Evolutionary conservation across 1,284 basidiomycete genomes (phyloP).

Genomic region (Agroathelia rolfsii): DNA sequence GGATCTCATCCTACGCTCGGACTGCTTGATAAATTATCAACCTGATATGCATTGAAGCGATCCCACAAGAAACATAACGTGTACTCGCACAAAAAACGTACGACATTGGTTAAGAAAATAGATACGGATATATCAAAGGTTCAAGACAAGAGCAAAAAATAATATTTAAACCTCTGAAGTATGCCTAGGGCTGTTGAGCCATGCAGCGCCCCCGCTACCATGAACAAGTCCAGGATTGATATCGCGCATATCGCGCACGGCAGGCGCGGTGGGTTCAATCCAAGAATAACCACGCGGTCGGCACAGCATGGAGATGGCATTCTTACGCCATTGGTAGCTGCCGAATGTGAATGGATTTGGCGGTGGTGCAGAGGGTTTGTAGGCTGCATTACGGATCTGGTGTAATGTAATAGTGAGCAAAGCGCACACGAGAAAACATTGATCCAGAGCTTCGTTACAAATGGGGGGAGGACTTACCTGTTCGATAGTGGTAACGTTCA

Average conservation of each 20-base stretch:
- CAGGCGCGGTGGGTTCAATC: slow-evolving; percentile 44
- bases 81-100: too few species aligned
- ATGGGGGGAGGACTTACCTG: slow-evolving; percentile 56
- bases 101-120: too few species aligned
- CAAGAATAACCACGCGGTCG: slow-evolving; percentile 63
- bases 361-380: slow-evolving; percentile 56
- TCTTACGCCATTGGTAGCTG: slow-evolving; percentile 57
- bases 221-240: slow-evolving; percentile 54
- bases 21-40: too few species aligned
- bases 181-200: neutral
- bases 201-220: slow-evolving; percentile 13
- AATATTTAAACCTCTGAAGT: neutral
- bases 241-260: slow-evolving; percentile 57
- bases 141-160: too few species aligned
- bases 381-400: slow-evolving; percentile 71
- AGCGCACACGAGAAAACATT: slow-evolving; percentile 5
- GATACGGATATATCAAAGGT: too few species aligned
- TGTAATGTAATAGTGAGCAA: slow-evolving; percentile 8
- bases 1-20: too few species aligned
- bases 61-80: too few species aligned
- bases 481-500: slow-evolving; percentile 89
- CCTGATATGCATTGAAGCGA: too few species aligned
- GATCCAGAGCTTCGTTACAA: slow-evolving; percentile 8
- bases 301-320: slow-evolving; percentile 60
- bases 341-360: slow-evolving; percentile 76